A percentile compares a stretch with the other conserved stretches of the same genome.
Conservation (phyloP, 176 grass and related monocot genomes). For the Zoysia japonica region DNA sequence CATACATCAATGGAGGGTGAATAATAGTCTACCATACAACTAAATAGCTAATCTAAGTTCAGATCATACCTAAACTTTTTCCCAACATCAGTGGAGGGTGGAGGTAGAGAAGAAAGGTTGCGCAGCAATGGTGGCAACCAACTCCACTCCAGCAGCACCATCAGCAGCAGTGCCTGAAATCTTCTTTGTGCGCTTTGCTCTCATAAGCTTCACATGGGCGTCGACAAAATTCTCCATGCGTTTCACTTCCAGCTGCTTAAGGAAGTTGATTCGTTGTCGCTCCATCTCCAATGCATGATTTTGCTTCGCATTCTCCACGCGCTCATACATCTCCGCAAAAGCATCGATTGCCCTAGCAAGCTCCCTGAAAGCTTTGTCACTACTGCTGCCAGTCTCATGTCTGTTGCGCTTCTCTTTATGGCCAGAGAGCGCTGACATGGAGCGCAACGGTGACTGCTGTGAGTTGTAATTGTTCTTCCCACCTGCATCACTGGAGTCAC, state of each 20-base stretch:
- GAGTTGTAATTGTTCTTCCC: conserved; percentile 36
- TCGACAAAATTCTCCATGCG: conserved; percentile 90
- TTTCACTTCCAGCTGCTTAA: conserved; percentile 81
- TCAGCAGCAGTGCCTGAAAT: conserved; percentile 31
- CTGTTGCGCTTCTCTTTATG: conserved; percentile 31
- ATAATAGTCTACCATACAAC: not conserved
- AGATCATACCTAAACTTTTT: conserved; percentile 46
- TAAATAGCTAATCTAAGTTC: conserved; percentile 8
- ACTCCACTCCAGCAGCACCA: conserved; percentile 46
- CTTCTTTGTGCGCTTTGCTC: conserved; percentile 66
- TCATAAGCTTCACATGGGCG: conserved; percentile 77
- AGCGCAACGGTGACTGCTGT: conserved; percentile 42
- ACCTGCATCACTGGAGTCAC: conserved; percentile 44
- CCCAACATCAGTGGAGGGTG: conserved; percentile 47
- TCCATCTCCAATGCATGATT: conserved; percentile 79
- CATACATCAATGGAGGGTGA: not conserved
- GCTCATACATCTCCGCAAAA: conserved; percentile 91
- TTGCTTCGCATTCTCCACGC: conserved; percentile 75
- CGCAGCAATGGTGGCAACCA: conserved; percentile 52
- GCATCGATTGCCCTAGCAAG: conserved; percentile 73
- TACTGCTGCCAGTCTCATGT: conserved; percentile 7
- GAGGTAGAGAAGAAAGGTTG: conserved; percentile 66
- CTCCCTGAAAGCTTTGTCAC: conserved; percentile 56
- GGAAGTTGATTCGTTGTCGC: conserved; percentile 71
- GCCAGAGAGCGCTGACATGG: conserved; percentile 53